Base-by-base conservation (phyloP, 129 eudicot genomes). In the Centrapalus pauciflorus region DNA sequence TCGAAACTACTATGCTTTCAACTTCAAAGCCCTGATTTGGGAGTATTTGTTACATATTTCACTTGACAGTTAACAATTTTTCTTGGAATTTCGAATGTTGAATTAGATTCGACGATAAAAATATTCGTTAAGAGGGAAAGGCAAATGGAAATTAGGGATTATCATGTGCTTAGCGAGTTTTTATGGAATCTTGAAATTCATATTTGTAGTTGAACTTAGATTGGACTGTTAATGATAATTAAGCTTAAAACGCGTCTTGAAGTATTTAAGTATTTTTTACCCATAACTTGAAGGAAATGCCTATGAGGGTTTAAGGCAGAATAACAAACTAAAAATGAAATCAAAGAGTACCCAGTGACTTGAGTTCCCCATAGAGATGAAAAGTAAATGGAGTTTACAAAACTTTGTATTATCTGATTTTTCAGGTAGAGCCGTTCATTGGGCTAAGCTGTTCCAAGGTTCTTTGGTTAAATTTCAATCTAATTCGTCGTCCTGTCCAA, bases 361-460 rank as follows among this genome's bases (percentile, higher is more conserved):
- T 12, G 19, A 41, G 12, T 55, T 37, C 7, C 3, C 14, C 4
- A 23, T 56, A 30, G 9, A 30, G 58, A 58, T 29, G 55, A 8
- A 32, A 58, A 43, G 0, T 45, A 49, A 14, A 62, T 13, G 28
- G 30, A 61, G n/a, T 8, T 50, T 8, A 32, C 51, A 28, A 14
- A 26, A 2, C 7, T 35, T 11, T 72, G 65, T 63, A n/a, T 63
- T 1, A 21, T 25, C 28, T 37, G 43, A 34, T 32, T 55, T 41
- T 76, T 73, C 81, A 82, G 87, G 79, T 27, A 25, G 73, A 41
- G 24, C 25, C 32, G 75, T 41, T 38, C 55, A 49, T 27, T 57
- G 58, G 72, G 55, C 71, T 0, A 77, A 50, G 55, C 50, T 79
- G 7, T 65, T 79, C 27, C 74, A 28, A 0, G 46, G 66, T 9